Percentiles rank a stretch among this genome's conserved stretches.
Evolutionary conservation across 768 basidiomycete species (phyloP).

Genomic region (Lactifluus rugatus): DNA sequence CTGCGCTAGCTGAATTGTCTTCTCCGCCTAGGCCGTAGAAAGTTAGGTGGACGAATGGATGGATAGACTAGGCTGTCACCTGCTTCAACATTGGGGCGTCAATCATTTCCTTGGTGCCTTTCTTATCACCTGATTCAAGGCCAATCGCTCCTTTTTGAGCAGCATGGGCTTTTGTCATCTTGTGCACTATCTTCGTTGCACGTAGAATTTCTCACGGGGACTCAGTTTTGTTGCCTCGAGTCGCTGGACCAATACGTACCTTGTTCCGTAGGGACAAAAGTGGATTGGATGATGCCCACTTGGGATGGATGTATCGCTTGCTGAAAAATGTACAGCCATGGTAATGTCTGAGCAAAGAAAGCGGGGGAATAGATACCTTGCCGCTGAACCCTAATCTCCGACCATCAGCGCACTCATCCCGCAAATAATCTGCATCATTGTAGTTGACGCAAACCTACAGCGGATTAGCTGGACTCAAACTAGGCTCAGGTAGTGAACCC

Average conservation of each 20-base stretch:
- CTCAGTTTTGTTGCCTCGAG: background rate
- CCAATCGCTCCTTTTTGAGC: slow-evolving; percentile 58
- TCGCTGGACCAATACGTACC: slow-evolving; percentile 34
- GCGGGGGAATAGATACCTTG: slow-evolving; percentile 43
- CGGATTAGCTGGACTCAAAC: background rate
- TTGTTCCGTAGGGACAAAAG: slow-evolving; percentile 64
- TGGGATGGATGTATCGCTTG: slow-evolving; percentile 94
- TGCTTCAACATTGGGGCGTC: slow-evolving; percentile 89
- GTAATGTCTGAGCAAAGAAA: background rate
- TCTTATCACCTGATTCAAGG: slow-evolving; percentile 43
- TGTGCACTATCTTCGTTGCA: slow-evolving; percentile 60
- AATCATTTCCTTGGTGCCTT: slow-evolving; percentile 63
- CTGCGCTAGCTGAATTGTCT: slow-evolving; percentile 10
- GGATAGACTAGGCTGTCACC: slow-evolving; percentile 28
- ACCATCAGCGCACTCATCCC: slow-evolving; percentile 73
- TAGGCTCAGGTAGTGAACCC: background rate
- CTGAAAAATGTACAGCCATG: slow-evolving; percentile 30
- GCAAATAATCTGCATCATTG: slow-evolving; percentile 55
- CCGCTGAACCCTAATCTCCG: slow-evolving; percentile 81
- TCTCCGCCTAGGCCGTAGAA: slow-evolving; percentile 7
- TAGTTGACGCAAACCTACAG: slow-evolving; percentile 80
- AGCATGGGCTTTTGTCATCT: slow-evolving; percentile 51
- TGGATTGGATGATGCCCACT: slow-evolving; percentile 63
- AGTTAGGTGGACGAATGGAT: background rate
- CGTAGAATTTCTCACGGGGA: slow-evolving; percentile 54